Evolutionary conservation across 768 basidiomycete genomes (phyloP).

Genomic region (Galerina sulciceps): DNA sequence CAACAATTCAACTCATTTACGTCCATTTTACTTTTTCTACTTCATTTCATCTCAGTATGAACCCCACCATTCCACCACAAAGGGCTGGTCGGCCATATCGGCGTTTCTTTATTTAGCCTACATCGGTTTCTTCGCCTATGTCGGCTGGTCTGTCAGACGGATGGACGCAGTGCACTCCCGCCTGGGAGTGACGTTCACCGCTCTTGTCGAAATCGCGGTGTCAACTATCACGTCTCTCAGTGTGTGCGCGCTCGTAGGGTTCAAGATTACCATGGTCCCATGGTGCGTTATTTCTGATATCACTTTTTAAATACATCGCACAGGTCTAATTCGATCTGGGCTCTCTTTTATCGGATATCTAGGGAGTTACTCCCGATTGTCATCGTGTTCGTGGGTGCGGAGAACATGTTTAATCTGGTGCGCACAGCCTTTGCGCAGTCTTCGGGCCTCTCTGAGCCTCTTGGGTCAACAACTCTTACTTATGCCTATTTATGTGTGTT

Average conservation of each 20-base stretch:
- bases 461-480: not conserved
- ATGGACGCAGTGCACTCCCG: conserved; percentile 90
- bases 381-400: conserved; percentile 93
- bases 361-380: conserved; percentile 93
- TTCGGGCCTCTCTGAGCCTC: not conserved
- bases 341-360: not conserved
- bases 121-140: conserved; percentile 73
- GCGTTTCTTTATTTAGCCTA: conserved; percentile 80
- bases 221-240: conserved; percentile 94
- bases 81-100: conserved; percentile 64
- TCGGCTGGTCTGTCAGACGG: conserved; percentile 72
- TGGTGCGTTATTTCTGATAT: conserved; percentile 54
- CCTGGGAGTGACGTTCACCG: conserved; percentile 91
- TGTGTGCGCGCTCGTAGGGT: conserved; percentile 88
- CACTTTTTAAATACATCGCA: conserved; percentile 1
- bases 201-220: conserved; percentile 87
- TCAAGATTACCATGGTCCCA: conserved; percentile 88
- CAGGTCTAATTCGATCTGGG: not conserved
- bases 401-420: conserved; percentile 97
- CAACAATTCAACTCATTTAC: conserved; percentile 1
- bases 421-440: conserved; percentile 22
- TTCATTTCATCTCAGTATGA: conserved; percentile 48
- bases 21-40: not conserved
- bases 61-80: conserved; percentile 46
- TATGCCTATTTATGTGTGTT: conserved; percentile 20